Evolutionary conservation across 2,329 filamentous ascomycete species (phyloP).

Genomic region (Calonectria pseudoturangicola): DNA sequence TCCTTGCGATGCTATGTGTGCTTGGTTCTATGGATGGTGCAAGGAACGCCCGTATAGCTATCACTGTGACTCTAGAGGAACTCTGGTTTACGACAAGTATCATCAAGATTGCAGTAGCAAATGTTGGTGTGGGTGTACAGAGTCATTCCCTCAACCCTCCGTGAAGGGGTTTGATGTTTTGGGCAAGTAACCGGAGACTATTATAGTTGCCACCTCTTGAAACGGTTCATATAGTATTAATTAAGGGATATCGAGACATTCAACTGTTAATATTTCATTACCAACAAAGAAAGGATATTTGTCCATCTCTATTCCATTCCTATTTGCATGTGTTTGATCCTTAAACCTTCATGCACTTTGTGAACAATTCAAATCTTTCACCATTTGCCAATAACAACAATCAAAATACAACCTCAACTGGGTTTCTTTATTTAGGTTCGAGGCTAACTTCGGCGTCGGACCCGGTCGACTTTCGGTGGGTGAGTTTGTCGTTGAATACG

Average conservation of each 20-base stretch:
- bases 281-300: not conserved
- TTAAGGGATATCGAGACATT: not conserved
- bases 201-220: no score
- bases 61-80: constrained; percentile 6
- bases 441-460: constrained; percentile 25
- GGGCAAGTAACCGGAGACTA: not conserved
- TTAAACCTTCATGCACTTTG: not conserved
- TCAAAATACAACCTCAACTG: not conserved
- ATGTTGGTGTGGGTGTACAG: constrained; percentile 33
- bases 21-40: constrained; percentile 28
- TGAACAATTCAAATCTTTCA: not conserved
- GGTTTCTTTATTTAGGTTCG: constrained; percentile 16
- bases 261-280: not conserved
- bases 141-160: not conserved
- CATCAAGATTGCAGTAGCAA: constrained; percentile 1
- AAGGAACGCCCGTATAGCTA: constrained; percentile 12
- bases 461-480: constrained; percentile 10
- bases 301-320: not conserved
- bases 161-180: not conserved
- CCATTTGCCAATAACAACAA: not conserved
- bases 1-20: not conserved
- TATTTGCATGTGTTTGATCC: not conserved
- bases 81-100: not conserved
- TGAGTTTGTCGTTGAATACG: constrained; percentile 44
- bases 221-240: not conserved